Base-by-base conservation (phyloP, 495 filamentous ascomycete species). In the Podospora bellae-mahoneyi region DNA sequence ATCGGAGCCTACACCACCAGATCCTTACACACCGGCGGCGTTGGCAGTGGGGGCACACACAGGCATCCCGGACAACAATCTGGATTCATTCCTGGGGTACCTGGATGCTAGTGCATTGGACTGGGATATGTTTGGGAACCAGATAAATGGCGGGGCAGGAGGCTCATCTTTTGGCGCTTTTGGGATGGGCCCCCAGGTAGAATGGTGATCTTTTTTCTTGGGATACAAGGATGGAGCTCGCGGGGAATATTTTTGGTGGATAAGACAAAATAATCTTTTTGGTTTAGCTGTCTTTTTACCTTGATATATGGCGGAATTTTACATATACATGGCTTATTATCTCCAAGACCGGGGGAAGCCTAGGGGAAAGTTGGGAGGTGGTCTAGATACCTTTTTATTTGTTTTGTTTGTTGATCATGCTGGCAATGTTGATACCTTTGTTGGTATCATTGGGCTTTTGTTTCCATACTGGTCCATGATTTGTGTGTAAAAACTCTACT, bases 111-210 rank as follows among this genome's bases (percentile, higher is more conserved):
- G 72, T 13, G 28, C 74, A 23, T 62, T 82, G n/a, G 80, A 81
- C 10, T 83, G 80, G 80, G 80, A 83, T 68, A 79, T 81, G 73
- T 81, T 80, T 67, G 70, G 71, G 5, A 70, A 59, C 48, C 62
- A 67, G 60, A 27, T 65, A 0, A n/a, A 64, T 28, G 56, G 5
- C 9, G 53, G 13, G 20, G 27, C n/a, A 28, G 70, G 65, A 6
- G 66, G 39, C 26, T 30, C 60, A 10, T 44, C 64, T 7, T 73
- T 76, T 53, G 71, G 68, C 16, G 62, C 27, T 15, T 75, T 73
- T 60, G 74, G 71, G 26, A 59, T 73, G 65, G 71, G 69, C 20
- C 73, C 71, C 0, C 6, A 63, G 30, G 39, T 66, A 4, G 66
- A 71, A 30, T 75, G 75, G 75, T 75, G 39, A 48, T 48, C 15